Conservation (phyloP, 495 filamentous ascomycete species). For the Parachaetomium inaequale region DNA sequence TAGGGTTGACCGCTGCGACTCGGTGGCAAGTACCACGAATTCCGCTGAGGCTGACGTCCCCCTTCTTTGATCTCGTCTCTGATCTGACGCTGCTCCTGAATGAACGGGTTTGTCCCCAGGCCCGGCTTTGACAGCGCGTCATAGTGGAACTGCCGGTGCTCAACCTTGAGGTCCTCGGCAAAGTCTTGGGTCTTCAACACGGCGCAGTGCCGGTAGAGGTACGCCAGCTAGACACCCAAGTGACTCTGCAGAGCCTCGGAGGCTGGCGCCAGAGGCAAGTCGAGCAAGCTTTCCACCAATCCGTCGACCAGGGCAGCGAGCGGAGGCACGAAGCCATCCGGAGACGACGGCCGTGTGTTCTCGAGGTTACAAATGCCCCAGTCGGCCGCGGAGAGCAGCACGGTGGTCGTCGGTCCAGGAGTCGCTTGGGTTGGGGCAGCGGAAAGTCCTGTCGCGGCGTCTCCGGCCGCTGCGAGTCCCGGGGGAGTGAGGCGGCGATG, state of each 20-base stretch:
- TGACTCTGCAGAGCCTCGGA: neutral
- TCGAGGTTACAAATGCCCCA: neutral
- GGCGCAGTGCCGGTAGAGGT: conserved; percentile 1
- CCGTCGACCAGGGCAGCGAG: neutral
- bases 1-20: neutral
- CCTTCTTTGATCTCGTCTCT: neutral
- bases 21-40: neutral
- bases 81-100: neutral
- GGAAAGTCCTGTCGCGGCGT: neutral
- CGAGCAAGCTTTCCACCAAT: neutral
- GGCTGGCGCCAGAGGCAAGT: neutral
- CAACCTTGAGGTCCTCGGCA: neutral
- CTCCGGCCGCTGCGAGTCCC: neutral
- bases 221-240: neutral
- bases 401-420: neutral
- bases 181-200: neutral
- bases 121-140: conserved; percentile 11
- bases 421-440: neutral
- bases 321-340: neutral
- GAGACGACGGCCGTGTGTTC: neutral
- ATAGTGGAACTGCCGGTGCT: conserved; percentile 10
- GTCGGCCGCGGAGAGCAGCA: neutral
- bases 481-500: neutral
- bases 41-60: neutral
- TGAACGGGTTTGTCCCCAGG: neutral